Base-by-base conservation (phyloP, 208 protist genomes). In the Blechomonas ayalai region DNA sequence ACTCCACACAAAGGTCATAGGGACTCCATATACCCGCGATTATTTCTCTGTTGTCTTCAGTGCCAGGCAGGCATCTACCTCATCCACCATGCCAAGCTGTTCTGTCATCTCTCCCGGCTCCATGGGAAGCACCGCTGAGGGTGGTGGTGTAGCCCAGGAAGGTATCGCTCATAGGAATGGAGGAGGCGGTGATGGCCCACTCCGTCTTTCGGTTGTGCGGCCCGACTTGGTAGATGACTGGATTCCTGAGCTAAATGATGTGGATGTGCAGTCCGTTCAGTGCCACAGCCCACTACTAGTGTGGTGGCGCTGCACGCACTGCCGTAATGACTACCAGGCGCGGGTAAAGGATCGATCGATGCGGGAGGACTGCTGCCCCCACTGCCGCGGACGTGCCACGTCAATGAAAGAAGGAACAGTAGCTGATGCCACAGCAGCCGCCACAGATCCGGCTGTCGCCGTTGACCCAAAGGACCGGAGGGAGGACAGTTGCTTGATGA, bases 161-260 rank as follows among this genome's bases (percentile, higher is more conserved):
- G 27, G 15, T 18, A 19, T 13, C 4, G 49, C 29, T 2, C 18
- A 4, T 16, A 36, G 2, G 3, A n/a, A 1, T 1, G 13, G 1
- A 8, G 6, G 18, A 32, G 13, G 12, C 18, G 16, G 41, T 13
- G 26, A 49, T 25, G 52, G 34, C 3, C 41, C 39, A 29, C 48
- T 78, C 48, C 54, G 67, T 13, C 62, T 88, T 13, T 38, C 67
- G 1, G 74, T 90, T 5, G 75, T 90, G 23, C 73, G 77, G 0
- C 82, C 82, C 0, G 82, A 90, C 59, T 51, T 90, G 1, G 44
- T 90, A 0, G 77, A 80, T 27, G 82, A 90, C 28, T 90, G 82
- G 78, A 59, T 90, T 8, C 76, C 82, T 4, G 76, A 90, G 57
- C 45, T 83, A 29, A 90, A 90, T 44, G 82, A 86, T 23, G 48